Conservation (phyloP, 805 yeast genomes). For the Candida quercuum region DNA sequence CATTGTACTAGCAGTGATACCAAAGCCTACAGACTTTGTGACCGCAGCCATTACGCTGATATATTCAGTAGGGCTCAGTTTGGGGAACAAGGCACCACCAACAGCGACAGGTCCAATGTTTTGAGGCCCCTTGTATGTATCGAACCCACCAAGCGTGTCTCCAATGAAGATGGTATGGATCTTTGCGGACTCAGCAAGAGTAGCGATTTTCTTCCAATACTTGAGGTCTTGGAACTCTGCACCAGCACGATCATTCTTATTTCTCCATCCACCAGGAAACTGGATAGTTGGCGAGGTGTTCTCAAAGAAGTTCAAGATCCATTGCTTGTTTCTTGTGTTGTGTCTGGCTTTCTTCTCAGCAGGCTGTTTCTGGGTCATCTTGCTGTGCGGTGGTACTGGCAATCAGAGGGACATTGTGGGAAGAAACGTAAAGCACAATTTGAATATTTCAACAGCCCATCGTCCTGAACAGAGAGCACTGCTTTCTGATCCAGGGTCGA, state of each 20-base stretch:
- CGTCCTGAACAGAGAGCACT: too few relatives aligned
- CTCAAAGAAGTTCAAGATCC: conserved; percentile 4
- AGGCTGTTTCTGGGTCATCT: background rate
- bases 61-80: too few relatives aligned
- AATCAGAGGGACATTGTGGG: too few relatives aligned
- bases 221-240: conserved; percentile 2
- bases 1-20: conserved; percentile 34
- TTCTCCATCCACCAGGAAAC: conserved; percentile 1
- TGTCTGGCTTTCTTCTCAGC: background rate
- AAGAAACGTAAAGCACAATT: too few relatives aligned
- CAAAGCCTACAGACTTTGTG: conserved; percentile 33
- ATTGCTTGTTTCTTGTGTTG: background rate
- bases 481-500: too few relatives aligned
- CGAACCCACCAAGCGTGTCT: conserved; percentile 34
- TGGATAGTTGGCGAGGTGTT: conserved; percentile 4
- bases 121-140: conserved; percentile 28
- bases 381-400: too few relatives aligned
- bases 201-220: conserved; percentile 32
- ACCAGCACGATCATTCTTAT: background rate
- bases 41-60: conserved; percentile 40
- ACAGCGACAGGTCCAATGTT: conserved; percentile 12
- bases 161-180: conserved; percentile 32
- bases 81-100: conserved; percentile 8
- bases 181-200: conserved; percentile 30
- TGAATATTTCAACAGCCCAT: too few relatives aligned